Percentiles rank a stretch among this genome's conserved stretches.
These are phyloP conservation scores for Paecilomyces variotii DNA, from an alignment of 2,329 filamentous ascomycete genomes.

Conservation along the genomic window DNA sequence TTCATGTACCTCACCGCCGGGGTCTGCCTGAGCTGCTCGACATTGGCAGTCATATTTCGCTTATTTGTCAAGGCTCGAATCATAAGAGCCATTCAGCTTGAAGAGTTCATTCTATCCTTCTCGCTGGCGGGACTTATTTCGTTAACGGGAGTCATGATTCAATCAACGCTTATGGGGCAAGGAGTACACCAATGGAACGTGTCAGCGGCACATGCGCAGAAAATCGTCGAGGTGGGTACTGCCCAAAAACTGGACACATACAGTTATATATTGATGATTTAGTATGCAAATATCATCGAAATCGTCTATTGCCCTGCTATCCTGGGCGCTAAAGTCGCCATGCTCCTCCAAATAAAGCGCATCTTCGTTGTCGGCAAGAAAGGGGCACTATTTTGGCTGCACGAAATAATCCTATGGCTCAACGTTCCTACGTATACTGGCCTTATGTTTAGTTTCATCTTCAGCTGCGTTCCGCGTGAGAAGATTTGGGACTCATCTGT, in stretches of 20 bases:
- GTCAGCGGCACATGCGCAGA: not conserved
- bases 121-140: slow-evolving; percentile 1
- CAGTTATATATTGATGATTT: not conserved
- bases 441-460: slow-evolving; percentile 2
- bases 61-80: slow-evolving; percentile 1
- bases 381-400: slow-evolving; percentile 1
- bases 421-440: not conserved
- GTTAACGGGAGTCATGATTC: slow-evolving; percentile 1
- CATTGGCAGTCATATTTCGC: slow-evolving; percentile 1
- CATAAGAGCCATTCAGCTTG: slow-evolving; percentile 1
- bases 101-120: slow-evolving; percentile 1
- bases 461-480: slow-evolving; percentile 2
- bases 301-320: slow-evolving; percentile 2
- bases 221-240: not conserved
- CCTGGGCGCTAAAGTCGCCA: slow-evolving; percentile 1
- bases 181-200: slow-evolving; percentile 4
- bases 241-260: not conserved
- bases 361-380: slow-evolving; percentile 3
- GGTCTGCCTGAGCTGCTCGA: not conserved
- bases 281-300: slow-evolving; percentile 4
- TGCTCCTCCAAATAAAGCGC: slow-evolving; percentile 3
- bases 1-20: slow-evolving; percentile 2
- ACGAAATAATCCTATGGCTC: slow-evolving; percentile 1
- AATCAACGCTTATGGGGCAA: slow-evolving; percentile 1
- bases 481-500: slow-evolving; percentile 2